Evolutionary conservation across 2,329 filamentous ascomycete species (phyloP).

Genomic region (Fusarium devonianum): DNA sequence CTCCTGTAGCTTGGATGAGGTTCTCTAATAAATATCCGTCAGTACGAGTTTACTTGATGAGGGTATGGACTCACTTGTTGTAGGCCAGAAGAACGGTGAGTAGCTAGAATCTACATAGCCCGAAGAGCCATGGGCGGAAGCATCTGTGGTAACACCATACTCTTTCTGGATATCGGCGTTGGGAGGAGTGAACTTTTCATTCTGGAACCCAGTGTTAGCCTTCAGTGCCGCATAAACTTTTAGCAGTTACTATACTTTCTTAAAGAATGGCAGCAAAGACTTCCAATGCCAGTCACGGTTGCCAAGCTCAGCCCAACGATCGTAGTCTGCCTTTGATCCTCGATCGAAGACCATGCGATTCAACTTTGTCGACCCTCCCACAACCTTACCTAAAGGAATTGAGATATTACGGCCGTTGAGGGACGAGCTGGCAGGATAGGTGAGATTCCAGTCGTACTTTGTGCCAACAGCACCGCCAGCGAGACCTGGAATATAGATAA

Average conservation of each 20-base stretch:
- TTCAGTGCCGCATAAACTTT: fast-evolving
- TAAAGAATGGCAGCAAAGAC: conserved; percentile 53
- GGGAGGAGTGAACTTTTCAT: conserved; percentile 25
- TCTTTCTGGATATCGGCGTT: conserved; percentile 16
- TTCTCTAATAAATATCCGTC: conserved; percentile 15
- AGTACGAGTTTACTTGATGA: fast-evolving
- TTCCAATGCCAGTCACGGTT: conserved; percentile 52
- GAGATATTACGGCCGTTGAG: conserved; percentile 28
- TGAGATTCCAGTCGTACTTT: conserved; percentile 37
- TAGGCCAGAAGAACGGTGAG: conserved; percentile 38
- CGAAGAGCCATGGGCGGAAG: conserved; percentile 18
- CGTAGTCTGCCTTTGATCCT: conserved; percentile 50
- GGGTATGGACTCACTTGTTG: conserved; percentile 23
- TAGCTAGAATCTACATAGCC: conserved; percentile 32
- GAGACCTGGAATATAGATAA: conserved; percentile 31
- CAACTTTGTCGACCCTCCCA: conserved; percentile 51
- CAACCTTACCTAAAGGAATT: conserved; percentile 42
- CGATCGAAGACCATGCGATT: conserved; percentile 52
- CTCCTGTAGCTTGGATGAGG: conserved; percentile 14
- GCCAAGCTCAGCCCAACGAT: conserved; percentile 55
- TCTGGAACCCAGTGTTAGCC: conserved; percentile 9
- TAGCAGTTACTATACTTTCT: conserved; percentile 44
- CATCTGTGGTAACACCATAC: conserved; percentile 27
- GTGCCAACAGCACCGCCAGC: conserved; percentile 35
- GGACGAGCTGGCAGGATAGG: conserved; percentile 12